Conservation (phyloP, 2,329 filamentous ascomycete genomes). For the Xylariaceae sp. region DNA sequence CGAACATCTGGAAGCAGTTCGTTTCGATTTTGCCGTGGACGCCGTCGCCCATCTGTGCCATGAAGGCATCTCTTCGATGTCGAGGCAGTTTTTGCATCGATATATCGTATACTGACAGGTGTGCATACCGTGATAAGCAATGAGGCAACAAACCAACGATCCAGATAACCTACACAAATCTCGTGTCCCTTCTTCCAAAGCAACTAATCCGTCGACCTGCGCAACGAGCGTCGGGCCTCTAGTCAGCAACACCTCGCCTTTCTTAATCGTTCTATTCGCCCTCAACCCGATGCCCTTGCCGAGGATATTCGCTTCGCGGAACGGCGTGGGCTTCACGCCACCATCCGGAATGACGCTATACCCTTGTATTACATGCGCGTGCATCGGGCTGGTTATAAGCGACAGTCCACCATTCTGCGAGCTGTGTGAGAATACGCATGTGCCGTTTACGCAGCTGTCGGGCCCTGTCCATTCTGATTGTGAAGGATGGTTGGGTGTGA, state of each 20-base stretch:
- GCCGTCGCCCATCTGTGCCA: conserved; percentile 32
- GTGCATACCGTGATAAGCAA: not conserved
- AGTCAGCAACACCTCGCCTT: conserved; percentile 36
- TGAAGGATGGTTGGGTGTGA: not conserved
- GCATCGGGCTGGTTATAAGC: conserved; percentile 23
- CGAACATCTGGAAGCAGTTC: conserved; percentile 36
- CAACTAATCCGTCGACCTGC: conserved; percentile 22
- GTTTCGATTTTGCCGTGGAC: conserved; percentile 32
- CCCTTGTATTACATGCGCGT: conserved; percentile 19
- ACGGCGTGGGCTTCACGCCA: conserved; percentile 23
- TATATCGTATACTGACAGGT: conserved; percentile 25
- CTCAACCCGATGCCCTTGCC: conserved; percentile 38
- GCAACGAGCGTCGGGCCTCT: conserved; percentile 32
- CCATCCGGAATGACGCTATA: conserved; percentile 10
- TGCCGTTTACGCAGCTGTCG: conserved; percentile 24
- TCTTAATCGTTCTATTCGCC: conserved; percentile 34
- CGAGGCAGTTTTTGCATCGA: conserved; percentile 30
- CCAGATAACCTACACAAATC: conserved; percentile 11
- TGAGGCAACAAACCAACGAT: not conserved
- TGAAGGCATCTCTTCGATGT: conserved; percentile 23
- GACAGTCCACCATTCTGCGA: conserved; percentile 23
- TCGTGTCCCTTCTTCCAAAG: conserved; percentile 16
- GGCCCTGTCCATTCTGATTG: conserved; percentile 22
- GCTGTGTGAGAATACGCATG: conserved; percentile 26
- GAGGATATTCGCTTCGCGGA: conserved; percentile 27